Evolutionary conservation across 148 eudicot species (phyloP).

Genomic region (Arctostaphylos glauca): DNA sequence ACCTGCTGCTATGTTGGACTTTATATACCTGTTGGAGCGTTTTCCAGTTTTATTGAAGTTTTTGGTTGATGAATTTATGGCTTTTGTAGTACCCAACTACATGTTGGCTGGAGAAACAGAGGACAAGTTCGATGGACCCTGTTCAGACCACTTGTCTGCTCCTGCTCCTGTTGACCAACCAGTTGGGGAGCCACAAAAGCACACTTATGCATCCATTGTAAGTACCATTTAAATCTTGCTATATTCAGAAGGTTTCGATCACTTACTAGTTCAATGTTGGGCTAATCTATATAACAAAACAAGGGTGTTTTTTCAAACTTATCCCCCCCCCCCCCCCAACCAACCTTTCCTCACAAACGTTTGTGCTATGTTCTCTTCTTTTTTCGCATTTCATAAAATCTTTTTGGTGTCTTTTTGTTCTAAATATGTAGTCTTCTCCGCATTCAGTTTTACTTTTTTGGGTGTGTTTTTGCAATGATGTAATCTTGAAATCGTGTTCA

Average conservation of each 20-base stretch:
- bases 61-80: background rate
- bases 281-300: too few relatives aligned
- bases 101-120: constrained; percentile 62
- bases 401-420: too few relatives aligned
- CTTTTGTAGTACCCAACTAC: constrained; percentile 59
- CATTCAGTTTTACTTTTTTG: too few relatives aligned
- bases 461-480: too few relatives aligned
- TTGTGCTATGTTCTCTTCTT: too few relatives aligned
- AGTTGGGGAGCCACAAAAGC: constrained; percentile 82
- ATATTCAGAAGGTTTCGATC: background rate
- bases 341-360: too few relatives aligned
- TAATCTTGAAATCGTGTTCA: too few relatives aligned
- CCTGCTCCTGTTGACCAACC: constrained; percentile 59
- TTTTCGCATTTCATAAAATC: too few relatives aligned
- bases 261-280: background rate
- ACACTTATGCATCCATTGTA: constrained; percentile 97
- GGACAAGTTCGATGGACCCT: constrained; percentile 40
- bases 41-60: background rate
- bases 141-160: constrained; percentile 45
- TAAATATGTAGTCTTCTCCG: too few relatives aligned
- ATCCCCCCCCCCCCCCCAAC: too few relatives aligned
- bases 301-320: too few relatives aligned
- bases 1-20: background rate
- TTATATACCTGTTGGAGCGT: background rate
- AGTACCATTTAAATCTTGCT: constrained; percentile 24